Evolutionary conservation across 1,139 yeast genomes (phyloP).

Genomic region (Debaryomyces nepalensis): DNA sequence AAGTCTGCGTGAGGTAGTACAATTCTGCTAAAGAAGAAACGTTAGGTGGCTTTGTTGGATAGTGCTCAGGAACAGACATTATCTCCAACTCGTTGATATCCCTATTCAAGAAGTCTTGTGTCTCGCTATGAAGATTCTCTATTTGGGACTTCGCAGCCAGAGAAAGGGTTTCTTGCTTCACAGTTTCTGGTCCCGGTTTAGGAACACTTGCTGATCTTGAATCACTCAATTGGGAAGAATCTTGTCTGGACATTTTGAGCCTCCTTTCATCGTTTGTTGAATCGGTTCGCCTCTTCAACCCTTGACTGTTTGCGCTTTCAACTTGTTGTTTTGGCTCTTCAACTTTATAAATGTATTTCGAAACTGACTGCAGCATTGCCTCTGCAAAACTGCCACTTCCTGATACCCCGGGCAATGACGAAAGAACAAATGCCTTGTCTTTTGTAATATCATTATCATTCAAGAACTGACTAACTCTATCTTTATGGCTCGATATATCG

Average conservation of each 20-base stretch:
- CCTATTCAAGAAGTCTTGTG: slow-evolving; percentile 29
- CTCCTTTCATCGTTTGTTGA: slow-evolving; percentile 5
- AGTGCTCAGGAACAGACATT: slow-evolving; percentile 48
- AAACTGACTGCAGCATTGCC: slow-evolving; percentile 7
- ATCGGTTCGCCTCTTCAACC: slow-evolving; percentile 9
- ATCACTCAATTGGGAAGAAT: slow-evolving; percentile 1
- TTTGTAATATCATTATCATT: slow-evolving; percentile 12
- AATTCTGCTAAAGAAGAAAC: slow-evolving; percentile 80
- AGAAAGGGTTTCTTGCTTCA: slow-evolving; percentile 2
- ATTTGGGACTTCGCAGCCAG: slow-evolving; percentile 25
- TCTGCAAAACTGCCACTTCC: slow-evolving; percentile 6
- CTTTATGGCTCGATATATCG: background rate
- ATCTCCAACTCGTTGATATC: slow-evolving; percentile 41
- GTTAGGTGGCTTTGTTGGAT: slow-evolving; percentile 46
- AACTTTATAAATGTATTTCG: slow-evolving; percentile 3
- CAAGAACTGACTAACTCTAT: slow-evolving; percentile 9
- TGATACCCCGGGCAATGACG: slow-evolving; percentile 4
- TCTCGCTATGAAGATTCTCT: slow-evolving; percentile 27
- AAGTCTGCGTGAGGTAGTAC: slow-evolving; percentile 83
- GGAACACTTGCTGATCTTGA: background rate
- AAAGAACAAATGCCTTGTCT: slow-evolving; percentile 4
- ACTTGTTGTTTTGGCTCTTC: background rate
- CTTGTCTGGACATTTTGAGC: slow-evolving; percentile 1
- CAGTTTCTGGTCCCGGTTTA: slow-evolving; percentile 2
- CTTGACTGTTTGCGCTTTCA: background rate